Evolutionary conservation across 139 green algal species (phyloP), one percentile per base, ranked within the genome.

Genomic region (Prasinococcaceae sp.): DNA sequence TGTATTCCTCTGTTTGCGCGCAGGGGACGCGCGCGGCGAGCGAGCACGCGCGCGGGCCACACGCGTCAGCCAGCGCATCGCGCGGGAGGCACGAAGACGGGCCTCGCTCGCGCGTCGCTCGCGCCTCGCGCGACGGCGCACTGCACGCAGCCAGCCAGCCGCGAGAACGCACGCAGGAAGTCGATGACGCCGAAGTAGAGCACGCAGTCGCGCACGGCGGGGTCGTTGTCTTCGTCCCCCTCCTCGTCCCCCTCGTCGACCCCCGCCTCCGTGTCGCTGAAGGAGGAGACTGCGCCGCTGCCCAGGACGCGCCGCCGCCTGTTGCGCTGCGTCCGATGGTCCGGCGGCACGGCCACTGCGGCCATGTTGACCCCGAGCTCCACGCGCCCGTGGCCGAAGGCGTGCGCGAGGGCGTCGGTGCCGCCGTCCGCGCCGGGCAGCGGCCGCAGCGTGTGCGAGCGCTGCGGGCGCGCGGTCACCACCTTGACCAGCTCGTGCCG

Each of bases 111-210:
- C n/a, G n/a, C n/a, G n/a, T n/a, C n/a, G n/a, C n/a, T n/a, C n/a
- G n/a, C n/a, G n/a, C n/a, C n/a, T n/a, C n/a, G n/a, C n/a, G n/a
- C n/a, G n/a, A n/a, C n/a, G n/a, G n/a, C n/a, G n/a, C n/a, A n/a
- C n/a, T n/a, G n/a, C n/a, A n/a, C n/a, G n/a, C n/a, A n/a, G n/a
- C n/a, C n/a, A n/a, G n/a, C n/a, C n/a, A n/a, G n/a, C n/a, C n/a
- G n/a, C n/a, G n/a, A n/a, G n/a, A n/a, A n/a, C n/a, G n/a, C n/a
- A n/a, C n/a, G 80, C 20, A 93, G 72, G 14, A 94, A 82, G 62
- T 94, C 84, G 36, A 93, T 94, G 64, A 94, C 81, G 22, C 78
- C 84, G 50, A 94, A 87, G 64, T 84, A 84, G 20, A 94, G 49
- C 50, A 94, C 76, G 16, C 82, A 80, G n/a, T 75, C 66, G n/a